Evolutionary conservation across 176 grass and related monocot genomes (phyloP).

Genomic region (Oryza rufipogon): DNA sequence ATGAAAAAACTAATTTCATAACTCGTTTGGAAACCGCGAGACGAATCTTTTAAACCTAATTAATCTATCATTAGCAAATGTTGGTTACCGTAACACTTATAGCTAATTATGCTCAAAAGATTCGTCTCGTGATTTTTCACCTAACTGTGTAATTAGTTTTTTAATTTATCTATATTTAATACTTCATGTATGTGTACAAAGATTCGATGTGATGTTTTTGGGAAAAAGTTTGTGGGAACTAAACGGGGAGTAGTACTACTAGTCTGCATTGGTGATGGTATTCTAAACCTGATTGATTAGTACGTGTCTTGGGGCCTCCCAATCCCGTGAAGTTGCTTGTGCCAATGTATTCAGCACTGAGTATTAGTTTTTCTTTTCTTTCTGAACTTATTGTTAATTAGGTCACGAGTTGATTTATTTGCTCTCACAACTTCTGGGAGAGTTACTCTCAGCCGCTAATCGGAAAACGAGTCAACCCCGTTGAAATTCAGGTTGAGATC

Average conservation of each 20-base stretch:
- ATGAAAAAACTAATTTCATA: too few species aligned
- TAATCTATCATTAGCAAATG: rapidly evolving
- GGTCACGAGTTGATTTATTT: not conserved
- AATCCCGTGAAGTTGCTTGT: conserved; percentile 46
- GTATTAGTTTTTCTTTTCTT: not conserved
- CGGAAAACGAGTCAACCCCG: not conserved
- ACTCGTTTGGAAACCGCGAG: too few species aligned
- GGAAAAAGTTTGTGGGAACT: too few species aligned
- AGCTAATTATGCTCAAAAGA: too few species aligned
- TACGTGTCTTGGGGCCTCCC: conserved; percentile 13
- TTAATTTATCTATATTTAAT: too few species aligned
- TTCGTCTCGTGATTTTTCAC: too few species aligned
- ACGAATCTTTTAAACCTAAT: too few species aligned
- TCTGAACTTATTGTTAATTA: not conserved
- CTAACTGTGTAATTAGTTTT: too few species aligned
- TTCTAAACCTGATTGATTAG: not conserved
- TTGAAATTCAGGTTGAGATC: not conserved
- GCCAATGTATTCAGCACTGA: conserved; percentile 32
- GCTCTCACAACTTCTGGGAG: not conserved
- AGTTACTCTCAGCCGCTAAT: conserved; percentile 14
- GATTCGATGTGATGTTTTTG: too few species aligned
- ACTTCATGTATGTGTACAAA: too few species aligned
- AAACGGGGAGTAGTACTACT: not conserved
- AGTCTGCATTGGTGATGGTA: conserved; percentile 9
- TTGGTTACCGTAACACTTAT: too few species aligned